Conservation (phyloP, 108 stramenopile species). For the Epithemia pelagica region DNA sequence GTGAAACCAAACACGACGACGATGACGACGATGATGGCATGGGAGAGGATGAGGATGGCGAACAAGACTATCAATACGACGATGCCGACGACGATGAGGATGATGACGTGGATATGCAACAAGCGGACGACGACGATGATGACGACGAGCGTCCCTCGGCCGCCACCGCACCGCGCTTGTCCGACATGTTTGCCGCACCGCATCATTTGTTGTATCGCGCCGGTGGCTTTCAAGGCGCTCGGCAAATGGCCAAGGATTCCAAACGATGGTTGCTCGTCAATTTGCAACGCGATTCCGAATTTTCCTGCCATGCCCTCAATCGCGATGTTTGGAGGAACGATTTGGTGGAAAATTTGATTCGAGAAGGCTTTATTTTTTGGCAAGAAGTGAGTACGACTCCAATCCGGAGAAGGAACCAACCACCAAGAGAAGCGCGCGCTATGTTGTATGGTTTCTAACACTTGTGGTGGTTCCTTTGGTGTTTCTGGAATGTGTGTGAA, state of each 20-base stretch:
- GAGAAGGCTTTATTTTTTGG: constrained; percentile 93
- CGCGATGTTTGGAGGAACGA: constrained; percentile 95
- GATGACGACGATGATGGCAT: constrained; percentile 20
- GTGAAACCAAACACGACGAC: constrained; percentile 16
- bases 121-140: constrained; percentile 24
- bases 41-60: constrained; percentile 18
- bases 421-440: not conserved
- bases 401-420: constrained; percentile 1
- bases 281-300: constrained; percentile 81
- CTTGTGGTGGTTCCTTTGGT: not conserved
- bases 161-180: constrained; percentile 21
- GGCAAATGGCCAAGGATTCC: constrained; percentile 72
- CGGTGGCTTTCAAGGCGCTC: constrained; percentile 79
- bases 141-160: not conserved
- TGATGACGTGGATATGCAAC: constrained; percentile 4
- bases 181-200: constrained; percentile 76
- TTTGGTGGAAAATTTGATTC: constrained; percentile 86
- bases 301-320: constrained; percentile 89
- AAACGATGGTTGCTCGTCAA: constrained; percentile 90
- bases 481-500: not conserved
- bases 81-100: not conserved
- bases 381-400: constrained; percentile 72
- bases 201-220: constrained; percentile 58
- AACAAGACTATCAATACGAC: not conserved
- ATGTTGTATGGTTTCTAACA: not conserved